These are phyloP conservation scores for Ophiocordyceps camponoti-leonardi DNA, from an alignment of 2,329 filamentous ascomycete genomes.

Conservation along the genomic window DNA sequence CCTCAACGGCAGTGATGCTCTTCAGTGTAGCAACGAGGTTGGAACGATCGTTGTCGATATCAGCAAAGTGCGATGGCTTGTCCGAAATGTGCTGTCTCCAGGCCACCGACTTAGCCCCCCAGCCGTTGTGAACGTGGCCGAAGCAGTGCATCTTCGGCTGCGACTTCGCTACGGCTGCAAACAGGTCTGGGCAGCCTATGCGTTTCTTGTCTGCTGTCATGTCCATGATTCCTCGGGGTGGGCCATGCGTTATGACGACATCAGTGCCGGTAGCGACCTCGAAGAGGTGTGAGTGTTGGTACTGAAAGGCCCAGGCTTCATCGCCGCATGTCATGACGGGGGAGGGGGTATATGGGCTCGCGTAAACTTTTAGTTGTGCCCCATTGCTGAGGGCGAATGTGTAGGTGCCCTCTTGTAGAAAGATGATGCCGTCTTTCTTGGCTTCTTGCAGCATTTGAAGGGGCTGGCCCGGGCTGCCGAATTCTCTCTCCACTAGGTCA, in stretches of 20 bases:
- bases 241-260: slow-evolving; percentile 18
- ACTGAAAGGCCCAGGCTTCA: slow-evolving; percentile 26
- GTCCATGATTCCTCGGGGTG: slow-evolving; percentile 23
- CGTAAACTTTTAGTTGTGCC: slow-evolving; percentile 22
- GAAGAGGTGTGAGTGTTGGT: slow-evolving; percentile 13
- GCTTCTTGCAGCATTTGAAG: slow-evolving; percentile 10
- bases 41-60: slow-evolving; percentile 28
- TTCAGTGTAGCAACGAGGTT: slow-evolving; percentile 9
- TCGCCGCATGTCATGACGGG: slow-evolving; percentile 1
- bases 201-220: slow-evolving; percentile 10
- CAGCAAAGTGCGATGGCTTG: slow-evolving; percentile 20
- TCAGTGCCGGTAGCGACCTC: slow-evolving; percentile 10
- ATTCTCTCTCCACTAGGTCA: slow-evolving; percentile 2
- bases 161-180: not conserved
- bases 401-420: slow-evolving; percentile 25
- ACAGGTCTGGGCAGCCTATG: slow-evolving; percentile 7
- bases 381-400: slow-evolving; percentile 21
- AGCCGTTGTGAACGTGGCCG: slow-evolving; percentile 15
- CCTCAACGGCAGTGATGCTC: not conserved
- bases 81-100: slow-evolving; percentile 20
- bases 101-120: slow-evolving; percentile 24
- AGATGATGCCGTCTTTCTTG: slow-evolving; percentile 13
- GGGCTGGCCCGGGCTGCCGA: slow-evolving; percentile 18
- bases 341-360: slow-evolving; percentile 26
- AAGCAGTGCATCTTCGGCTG: slow-evolving; percentile 19